These are phyloP conservation scores for Diaporthe nobilis DNA, from an alignment of 2,329 filamentous ascomycete genomes.

Conservation along the genomic window DNA sequence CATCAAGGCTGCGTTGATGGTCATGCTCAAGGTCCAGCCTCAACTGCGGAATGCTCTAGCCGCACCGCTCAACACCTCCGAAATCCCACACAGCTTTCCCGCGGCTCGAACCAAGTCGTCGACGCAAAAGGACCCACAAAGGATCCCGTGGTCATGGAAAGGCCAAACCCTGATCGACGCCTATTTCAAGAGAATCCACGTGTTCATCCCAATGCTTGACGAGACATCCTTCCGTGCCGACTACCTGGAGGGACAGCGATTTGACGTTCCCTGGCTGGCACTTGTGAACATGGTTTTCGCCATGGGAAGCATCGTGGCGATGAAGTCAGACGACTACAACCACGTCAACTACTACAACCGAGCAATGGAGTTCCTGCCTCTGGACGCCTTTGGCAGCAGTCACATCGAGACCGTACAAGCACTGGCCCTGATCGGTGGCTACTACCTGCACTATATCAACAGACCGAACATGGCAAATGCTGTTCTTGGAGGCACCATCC, in stretches of 20 bases:
- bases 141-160: constrained; percentile 72
- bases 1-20: constrained; percentile 80
- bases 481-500: constrained; percentile 77
- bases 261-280: constrained; percentile 79
- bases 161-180: constrained; percentile 79
- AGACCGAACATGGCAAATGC: constrained; percentile 83
- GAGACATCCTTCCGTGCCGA: constrained; percentile 78
- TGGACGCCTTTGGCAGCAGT: constrained; percentile 78
- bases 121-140: constrained; percentile 62
- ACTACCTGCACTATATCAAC: constrained; percentile 84
- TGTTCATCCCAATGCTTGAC: constrained; percentile 81
- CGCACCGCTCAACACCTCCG: constrained; percentile 61
- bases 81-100: constrained; percentile 62
- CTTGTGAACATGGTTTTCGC: constrained; percentile 84
- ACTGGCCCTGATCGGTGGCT: constrained; percentile 78
- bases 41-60: constrained; percentile 61
- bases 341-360: constrained; percentile 80
- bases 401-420: constrained; percentile 82
- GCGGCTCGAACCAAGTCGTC: constrained; percentile 58
- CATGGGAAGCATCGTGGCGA: constrained; percentile 79
- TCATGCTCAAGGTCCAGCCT: constrained; percentile 73
- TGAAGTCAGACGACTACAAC: constrained; percentile 74
- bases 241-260: constrained; percentile 73
- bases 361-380: constrained; percentile 75
- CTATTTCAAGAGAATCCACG: constrained; percentile 82